Evolutionary conservation across 2,329 filamentous ascomycete species (phyloP), one percentile per base, ranked within the genome.

Genomic region (Monilinia fructigena): DNA sequence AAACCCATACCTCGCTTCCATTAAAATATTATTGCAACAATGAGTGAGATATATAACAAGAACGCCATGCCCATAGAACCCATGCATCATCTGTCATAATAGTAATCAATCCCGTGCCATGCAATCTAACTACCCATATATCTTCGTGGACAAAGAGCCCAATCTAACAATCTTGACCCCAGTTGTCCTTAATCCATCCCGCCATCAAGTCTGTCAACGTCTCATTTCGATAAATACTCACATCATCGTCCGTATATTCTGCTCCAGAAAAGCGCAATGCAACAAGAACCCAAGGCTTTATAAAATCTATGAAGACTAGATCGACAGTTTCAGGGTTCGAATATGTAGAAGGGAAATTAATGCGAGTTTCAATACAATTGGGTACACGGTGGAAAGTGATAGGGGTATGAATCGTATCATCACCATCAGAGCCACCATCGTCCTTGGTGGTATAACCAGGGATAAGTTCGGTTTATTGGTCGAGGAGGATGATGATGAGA

Each of bases 391-490:
- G 94, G 75, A 91, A 93, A 42, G 83, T 81, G 70, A 98, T 87
- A 0, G 85, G 82, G 20, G 85, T 81, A 76, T 97, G 95, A 1
- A 96, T 77, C 0, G 94, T 96, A 75, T 99, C 95, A 75, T 99
- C 95, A 53, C 95, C 95, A 71, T 96, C 91, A 4, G 79, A 79
- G 59, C 93, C 92, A 6, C 87, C 85, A 73, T 96, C 94, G 74
- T 99, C 95, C 65, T 83, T 82, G 14, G 95, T 99, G 0, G 91
- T 97, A 79, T 98, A 98, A 1, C 95, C 95, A 0, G 88, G 89
- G 23, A 80, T 75, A 1, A 80, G 79, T 53, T 79, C 75, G 4
- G 80, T 54, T 80, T 74, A 23, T 74, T 67, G 72, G 67, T 6
- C 26, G 52, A 63, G 54, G 14, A 35, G 70, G 70, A 0, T 72